Conservation (phyloP, 2,329 filamentous ascomycete genomes). For the Xylariaceae sp. region DNA sequence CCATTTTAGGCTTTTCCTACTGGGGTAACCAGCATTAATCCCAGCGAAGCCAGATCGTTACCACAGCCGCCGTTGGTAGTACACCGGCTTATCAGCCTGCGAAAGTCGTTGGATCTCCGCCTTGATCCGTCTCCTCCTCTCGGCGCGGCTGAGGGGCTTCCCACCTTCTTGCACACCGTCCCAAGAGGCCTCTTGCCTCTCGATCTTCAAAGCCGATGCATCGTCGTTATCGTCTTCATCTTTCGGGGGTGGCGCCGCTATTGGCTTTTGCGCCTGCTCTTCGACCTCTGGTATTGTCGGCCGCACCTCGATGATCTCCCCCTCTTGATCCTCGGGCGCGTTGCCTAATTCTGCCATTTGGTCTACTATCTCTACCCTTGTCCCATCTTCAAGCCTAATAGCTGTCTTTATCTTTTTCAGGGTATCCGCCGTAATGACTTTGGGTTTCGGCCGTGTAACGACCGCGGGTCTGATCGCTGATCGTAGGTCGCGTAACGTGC, state of each 20-base stretch:
- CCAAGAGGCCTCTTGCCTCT: conserved; percentile 27
- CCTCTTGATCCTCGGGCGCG: conserved; percentile 7
- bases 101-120: conserved; percentile 59
- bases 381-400: conserved; percentile 55
- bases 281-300: conserved; percentile 38
- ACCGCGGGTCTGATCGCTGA: conserved; percentile 65
- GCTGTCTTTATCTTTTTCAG: conserved; percentile 44
- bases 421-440: conserved; percentile 44
- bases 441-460: conserved; percentile 53
- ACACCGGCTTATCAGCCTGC: conserved; percentile 52
- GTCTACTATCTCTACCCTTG: conserved; percentile 47
- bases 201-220: conserved; percentile 16
- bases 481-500: conserved; percentile 79
- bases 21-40: no score
- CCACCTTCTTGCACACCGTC: conserved; percentile 47
- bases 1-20: not conserved
- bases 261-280: not conserved
- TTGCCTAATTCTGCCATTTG: conserved; percentile 20
- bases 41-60: conserved; percentile 41
- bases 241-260: conserved; percentile 5
- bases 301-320: conserved; percentile 45
- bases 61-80: conserved; percentile 63
- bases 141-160: conserved; percentile 57
- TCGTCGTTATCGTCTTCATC: conserved; percentile 3
- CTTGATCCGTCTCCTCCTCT: conserved; percentile 63